Percentiles rank a stretch among this genome's conserved stretches.
Evolutionary conservation across 768 basidiomycete genomes (phyloP).

Genomic region (Suillus weaverae): DNA sequence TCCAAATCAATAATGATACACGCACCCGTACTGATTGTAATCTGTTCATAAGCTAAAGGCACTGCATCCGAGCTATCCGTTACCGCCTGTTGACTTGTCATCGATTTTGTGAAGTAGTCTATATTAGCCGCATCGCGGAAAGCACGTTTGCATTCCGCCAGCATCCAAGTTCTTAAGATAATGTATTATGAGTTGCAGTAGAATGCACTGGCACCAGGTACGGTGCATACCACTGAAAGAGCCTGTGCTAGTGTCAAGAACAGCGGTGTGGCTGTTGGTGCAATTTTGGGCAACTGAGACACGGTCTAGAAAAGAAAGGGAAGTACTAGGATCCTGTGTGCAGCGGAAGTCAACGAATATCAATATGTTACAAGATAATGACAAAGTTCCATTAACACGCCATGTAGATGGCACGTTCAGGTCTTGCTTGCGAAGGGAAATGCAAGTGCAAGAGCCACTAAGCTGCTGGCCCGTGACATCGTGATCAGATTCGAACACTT

Average conservation of each 20-base stretch:
- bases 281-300: conserved; percentile 43
- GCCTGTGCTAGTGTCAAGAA: conserved; percentile 36
- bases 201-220: neutral
- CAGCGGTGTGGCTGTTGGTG: conserved; percentile 41
- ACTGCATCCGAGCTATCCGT: conserved; percentile 4
- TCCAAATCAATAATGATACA: neutral
- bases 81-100: conserved; percentile 1
- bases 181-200: neutral
- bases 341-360: neutral
- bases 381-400: conserved; percentile 36
- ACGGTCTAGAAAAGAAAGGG: conserved; percentile 37
- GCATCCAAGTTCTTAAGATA: conserved; percentile 43
- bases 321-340: conserved; percentile 42
- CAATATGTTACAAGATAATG: neutral
- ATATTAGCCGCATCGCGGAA: conserved; percentile 46
- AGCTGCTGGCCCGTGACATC: neutral
- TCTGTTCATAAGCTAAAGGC: conserved; percentile 6
- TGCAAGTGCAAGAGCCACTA: neutral
- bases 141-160: conserved; percentile 56
- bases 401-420: conserved; percentile 43
- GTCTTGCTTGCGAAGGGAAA: conserved; percentile 31
- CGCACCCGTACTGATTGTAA: conserved; percentile 13
- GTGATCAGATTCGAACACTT: neutral
- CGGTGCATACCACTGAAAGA: conserved; percentile 43
- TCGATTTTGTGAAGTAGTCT: neutral